Base-by-base conservation (phyloP, 306 rosid species). In the Myrica gale region DNA sequence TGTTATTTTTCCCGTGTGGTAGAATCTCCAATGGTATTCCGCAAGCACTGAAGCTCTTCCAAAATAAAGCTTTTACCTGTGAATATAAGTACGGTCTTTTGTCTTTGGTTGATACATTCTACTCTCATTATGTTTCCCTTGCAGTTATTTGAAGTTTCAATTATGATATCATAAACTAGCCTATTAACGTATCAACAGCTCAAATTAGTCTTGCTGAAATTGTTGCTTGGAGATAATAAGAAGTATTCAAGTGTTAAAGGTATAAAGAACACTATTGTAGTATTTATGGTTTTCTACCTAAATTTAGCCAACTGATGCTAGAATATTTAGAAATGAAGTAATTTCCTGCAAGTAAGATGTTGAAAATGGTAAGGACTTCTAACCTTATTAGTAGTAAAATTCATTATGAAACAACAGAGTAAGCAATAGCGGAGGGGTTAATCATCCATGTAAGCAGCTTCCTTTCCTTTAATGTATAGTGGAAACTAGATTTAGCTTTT, bases 11-110 rank as follows among this genome's bases (percentile, higher is more conserved):
- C 81, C 55, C 73, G 65, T 44, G 61, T 78, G 80, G 60, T 81
- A 93, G 98, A 87, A 89, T 93, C 78, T 84, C 96, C 43, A 93
- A 93, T 76, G 96, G 98, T 74, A 89, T 91, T 79, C 85, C 85
- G 65, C 93, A 93, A 81, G 97, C 84, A 32, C 60, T 93, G 85
- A 93, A 93, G 88, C 84, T 83, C 63, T 91, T 91, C 84, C 85
- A 91, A 82, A 87, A 83, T 77, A 93, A 88, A 82, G 90, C 98
- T 66, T 88, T 93, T 83, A 88, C 97, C 20, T 91, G 97, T 87
- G 98, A 93, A 88, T 88, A 89, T 61, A 91, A 93, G 98, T 93
- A 87, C 82, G 90, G 50, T 21, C 52, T 73, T 69, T 79, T 63
- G 26, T 58, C 74, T 37, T 42, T 21, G 62, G 42, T 20, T 46